Evolutionary conservation across 148 eudicot species (phyloP).

Genomic region (Vaccinium darrowii): DNA sequence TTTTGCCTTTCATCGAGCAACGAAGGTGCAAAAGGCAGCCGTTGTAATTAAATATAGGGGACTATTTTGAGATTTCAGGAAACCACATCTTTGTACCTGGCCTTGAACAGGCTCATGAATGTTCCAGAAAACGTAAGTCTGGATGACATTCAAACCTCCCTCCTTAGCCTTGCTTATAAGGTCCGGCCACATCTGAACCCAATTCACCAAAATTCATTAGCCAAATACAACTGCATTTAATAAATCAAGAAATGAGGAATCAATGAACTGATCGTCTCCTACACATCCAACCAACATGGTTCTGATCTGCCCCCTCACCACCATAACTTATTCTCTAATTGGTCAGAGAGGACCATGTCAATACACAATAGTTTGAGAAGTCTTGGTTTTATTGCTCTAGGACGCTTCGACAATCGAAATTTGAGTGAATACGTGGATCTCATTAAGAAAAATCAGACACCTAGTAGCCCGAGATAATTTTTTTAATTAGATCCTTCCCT

Average conservation of each 20-base stretch:
- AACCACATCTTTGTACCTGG: conserved; percentile 32
- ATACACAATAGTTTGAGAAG: neutral
- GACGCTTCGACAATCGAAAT: neutral
- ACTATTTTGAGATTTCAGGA: neutral
- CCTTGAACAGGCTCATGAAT: conserved; percentile 60
- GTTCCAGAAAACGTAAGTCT: conserved; percentile 69
- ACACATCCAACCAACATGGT: neutral
- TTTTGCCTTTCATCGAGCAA: neutral
- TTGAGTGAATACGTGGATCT: neutral
- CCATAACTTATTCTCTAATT: neutral
- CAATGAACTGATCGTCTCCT: neutral
- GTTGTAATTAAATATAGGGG: neutral
- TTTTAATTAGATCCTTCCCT: neutral
- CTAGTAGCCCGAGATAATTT: neutral
- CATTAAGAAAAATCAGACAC: neutral
- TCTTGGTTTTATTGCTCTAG: neutral
- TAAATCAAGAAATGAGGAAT: neutral
- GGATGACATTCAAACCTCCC: conserved; percentile 57
- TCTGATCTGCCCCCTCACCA: neutral
- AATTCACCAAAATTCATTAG: conserved; percentile 11
- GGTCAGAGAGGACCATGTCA: neutral
- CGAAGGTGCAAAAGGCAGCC: neutral
- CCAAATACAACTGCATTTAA: neutral
- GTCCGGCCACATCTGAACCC: conserved; percentile 49
- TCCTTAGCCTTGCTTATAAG: conserved; percentile 42